These are phyloP conservation scores for Bruguiera parviflora DNA, from an alignment of 345 rosid species.

Conservation along the genomic window DNA sequence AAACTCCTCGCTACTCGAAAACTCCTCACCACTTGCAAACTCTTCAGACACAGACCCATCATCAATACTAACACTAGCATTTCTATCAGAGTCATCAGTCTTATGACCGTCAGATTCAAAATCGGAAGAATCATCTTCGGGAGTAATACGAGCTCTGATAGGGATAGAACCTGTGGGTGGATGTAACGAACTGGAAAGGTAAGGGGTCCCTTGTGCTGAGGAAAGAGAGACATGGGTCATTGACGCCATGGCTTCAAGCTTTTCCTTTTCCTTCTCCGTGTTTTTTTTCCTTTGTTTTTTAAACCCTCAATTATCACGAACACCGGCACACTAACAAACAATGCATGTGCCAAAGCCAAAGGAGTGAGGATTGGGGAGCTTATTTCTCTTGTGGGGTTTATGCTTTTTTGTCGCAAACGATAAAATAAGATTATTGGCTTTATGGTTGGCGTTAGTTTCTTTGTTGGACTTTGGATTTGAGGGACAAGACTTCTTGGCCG, in stretches of 20 bases:
- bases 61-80: slow-evolving; percentile 24
- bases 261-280: not conserved
- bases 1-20: slow-evolving; percentile 40
- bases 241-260: slow-evolving; percentile 26
- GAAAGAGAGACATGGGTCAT: slow-evolving; percentile 33
- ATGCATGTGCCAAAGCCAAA: too few species aligned
- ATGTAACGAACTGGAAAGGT: slow-evolving; percentile 26
- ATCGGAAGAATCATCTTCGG: slow-evolving; percentile 43
- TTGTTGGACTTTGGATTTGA: too few species aligned
- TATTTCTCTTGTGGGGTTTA: too few species aligned
- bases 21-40: slow-evolving; percentile 34
- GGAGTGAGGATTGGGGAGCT: too few species aligned
- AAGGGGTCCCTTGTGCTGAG: slow-evolving; percentile 21
- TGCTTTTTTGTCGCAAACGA: too few species aligned
- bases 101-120: slow-evolving; percentile 31
- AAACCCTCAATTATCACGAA: too few species aligned
- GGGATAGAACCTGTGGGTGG: slow-evolving; percentile 45
- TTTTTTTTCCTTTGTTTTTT: too few species aligned
- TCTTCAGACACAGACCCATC: slow-evolving; percentile 36
- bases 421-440: too few species aligned
- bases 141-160: slow-evolving; percentile 69
- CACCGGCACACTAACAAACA: too few species aligned
- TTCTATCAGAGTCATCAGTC: slow-evolving; percentile 18
- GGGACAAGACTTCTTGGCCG: too few species aligned
- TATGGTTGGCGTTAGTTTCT: too few species aligned